Base-by-base conservation (phyloP, 1,284 basidiomycete species). In the Trichosporon faecale region DNA sequence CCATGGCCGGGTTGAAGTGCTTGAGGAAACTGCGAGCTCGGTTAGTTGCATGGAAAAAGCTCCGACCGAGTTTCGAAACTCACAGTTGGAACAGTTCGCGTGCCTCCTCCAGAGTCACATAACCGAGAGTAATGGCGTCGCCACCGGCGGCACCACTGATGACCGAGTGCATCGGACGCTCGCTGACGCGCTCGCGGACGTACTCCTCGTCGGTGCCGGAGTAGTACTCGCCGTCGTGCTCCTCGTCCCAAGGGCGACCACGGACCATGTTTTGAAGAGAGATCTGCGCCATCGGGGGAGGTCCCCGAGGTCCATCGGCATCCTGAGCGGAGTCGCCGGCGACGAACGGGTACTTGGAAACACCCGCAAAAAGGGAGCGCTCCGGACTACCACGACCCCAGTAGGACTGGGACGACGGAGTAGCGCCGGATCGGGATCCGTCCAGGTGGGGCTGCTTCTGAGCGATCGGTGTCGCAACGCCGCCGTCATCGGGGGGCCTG, bases 51-150 rank as follows among this genome's bases (percentile, higher is more conserved):
- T 2, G 21, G 27, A 23, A n/a, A 40, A 35, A 16, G 40, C 8
- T 49, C 31, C 65, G 31, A 33, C 33, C 49, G 49, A 52, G 31
- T 63, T 61, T 37, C 18, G 27, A 61, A 61, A 75, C 78, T 66
- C 66, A 79, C 76, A 77, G 68, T 44, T 70, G 66, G 63, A 77
- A 80, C 65, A 80, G 63, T 1, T 72, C 73, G 55, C 72, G 69
- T 7, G 74, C 78, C 37, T 80, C 78, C 8, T 72, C 69, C 21
- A 77, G 69, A 12, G 74, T 71, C 18, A 80, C 67, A 57, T 72
- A 73, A 5, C 76, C 78, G 16, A 70, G 72, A 16, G 76, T 67
- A 2, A 80, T 33, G 57, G 57, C 57, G 57, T 61, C 57, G 57
- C 57, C 57, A 61, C 57, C 57, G 12, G 57, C 27, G 27, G 57